Conservation (phyloP, 2,329 filamentous ascomycete species). For the Ophiostoma tasmaniense region DNA sequence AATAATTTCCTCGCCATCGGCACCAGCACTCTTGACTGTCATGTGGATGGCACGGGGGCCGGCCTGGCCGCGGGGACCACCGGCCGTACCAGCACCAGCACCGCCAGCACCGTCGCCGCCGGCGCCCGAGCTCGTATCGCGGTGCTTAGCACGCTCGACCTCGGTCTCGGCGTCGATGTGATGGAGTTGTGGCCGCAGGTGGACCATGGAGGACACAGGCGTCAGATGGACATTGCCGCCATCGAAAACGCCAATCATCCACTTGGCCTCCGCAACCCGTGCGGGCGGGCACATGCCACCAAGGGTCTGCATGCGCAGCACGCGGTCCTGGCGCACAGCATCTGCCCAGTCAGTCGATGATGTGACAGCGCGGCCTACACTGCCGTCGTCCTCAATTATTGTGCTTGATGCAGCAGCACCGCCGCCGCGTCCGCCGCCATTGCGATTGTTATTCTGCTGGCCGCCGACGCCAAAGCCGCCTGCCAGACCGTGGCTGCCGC, state of each 20-base stretch:
- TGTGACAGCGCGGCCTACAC: constrained; percentile 3
- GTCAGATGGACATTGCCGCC: constrained; percentile 79
- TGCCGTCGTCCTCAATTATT: constrained; percentile 8
- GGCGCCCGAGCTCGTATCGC: constrained; percentile 15
- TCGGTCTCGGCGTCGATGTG: constrained; percentile 82
- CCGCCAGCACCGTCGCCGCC: constrained; percentile 26
- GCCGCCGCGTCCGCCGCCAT: constrained; percentile 18
- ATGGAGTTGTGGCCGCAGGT: constrained; percentile 85
- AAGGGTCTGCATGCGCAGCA: constrained; percentile 72
- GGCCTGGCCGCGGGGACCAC: constrained; percentile 25
- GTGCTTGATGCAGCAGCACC: constrained; percentile 8
- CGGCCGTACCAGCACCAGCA: background rate
- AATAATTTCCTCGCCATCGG: constrained; percentile 48
- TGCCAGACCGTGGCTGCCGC: constrained; percentile 60
- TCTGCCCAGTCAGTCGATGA: constrained; percentile 53
- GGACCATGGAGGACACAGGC: constrained; percentile 71
- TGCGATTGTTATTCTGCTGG: constrained; percentile 25
- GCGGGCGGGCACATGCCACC: constrained; percentile 55
- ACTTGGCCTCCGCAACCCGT: constrained; percentile 62
- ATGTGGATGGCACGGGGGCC: constrained; percentile 75
- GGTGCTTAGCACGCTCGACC: constrained; percentile 43
- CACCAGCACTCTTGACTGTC: constrained; percentile 69
- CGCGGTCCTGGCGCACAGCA: constrained; percentile 59
- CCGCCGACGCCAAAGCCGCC: constrained; percentile 62
- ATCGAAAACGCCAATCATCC: constrained; percentile 89